phyloP scores from a whole-genome alignment of 148 eudicot genomes.

The Vaccinium vitisidaea region DNA sequence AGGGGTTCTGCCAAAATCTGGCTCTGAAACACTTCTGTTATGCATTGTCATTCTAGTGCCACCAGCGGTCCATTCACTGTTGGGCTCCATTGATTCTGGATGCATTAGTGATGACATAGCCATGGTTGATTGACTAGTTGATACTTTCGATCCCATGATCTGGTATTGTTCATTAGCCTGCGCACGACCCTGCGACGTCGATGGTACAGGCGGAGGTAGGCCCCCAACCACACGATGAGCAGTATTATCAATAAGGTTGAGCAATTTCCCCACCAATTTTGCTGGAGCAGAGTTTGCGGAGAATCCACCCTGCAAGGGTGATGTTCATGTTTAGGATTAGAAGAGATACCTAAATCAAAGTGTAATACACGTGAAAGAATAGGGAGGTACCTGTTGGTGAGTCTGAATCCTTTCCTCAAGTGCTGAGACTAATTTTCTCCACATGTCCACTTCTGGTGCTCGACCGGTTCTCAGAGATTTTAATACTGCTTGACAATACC shows the following conservation, averaged over 20 bases:
- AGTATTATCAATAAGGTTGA: conserved; percentile 71
- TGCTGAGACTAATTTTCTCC: conserved; percentile 63
- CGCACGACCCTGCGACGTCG: conserved; percentile 35
- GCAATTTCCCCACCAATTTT: conserved; percentile 68
- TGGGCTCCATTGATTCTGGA: conserved; percentile 63
- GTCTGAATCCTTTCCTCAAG: conserved; percentile 76
- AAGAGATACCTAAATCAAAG: not conserved
- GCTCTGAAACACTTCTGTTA: conserved; percentile 85
- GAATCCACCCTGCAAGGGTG: conserved; percentile 66
- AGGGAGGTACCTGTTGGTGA: conserved; percentile 66
- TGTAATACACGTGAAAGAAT: not conserved
- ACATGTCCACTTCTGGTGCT: conserved; percentile 64
- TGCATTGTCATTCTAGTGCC: conserved; percentile 50
- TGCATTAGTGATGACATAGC: conserved; percentile 82
- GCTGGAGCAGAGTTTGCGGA: conserved; percentile 69
- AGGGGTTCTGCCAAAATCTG: conserved; percentile 75
- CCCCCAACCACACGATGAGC: conserved; percentile 95
- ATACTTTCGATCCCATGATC: conserved; percentile 48
- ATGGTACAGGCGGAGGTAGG: conserved; percentile 68
- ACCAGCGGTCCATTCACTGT: conserved; percentile 59
- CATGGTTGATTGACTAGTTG: conserved; percentile 81
- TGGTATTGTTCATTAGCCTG: conserved; percentile 49
- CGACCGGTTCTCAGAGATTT: conserved; percentile 76
- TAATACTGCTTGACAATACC: conserved; percentile 75
- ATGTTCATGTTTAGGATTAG: conserved; percentile 4